Conservation (phyloP, 306 rosid genomes). For the Crataegus laevigata region DNA sequence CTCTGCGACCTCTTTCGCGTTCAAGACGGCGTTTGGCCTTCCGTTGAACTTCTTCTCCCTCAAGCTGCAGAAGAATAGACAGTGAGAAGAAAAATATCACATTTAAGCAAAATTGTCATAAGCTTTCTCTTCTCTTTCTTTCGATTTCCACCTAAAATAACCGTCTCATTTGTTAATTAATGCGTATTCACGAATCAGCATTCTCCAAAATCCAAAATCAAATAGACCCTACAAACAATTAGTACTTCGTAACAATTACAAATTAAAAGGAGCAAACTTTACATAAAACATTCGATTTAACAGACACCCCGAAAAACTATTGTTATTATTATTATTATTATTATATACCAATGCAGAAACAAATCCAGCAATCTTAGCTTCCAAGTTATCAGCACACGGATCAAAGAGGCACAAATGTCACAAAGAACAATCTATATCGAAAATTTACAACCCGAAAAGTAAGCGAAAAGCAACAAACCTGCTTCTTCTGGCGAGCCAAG, state of each 20-base stretch:
- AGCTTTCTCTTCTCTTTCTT: neutral
- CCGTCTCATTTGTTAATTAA: neutral
- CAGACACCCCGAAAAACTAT: neutral
- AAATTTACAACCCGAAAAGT: neutral
- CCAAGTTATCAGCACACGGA: neutral
- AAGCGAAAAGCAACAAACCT: slow-evolving; percentile 30
- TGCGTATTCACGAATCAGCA: neutral
- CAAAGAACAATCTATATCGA: neutral
- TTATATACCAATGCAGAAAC: neutral
- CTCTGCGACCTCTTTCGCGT: slow-evolving; percentile 86
- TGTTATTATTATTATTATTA: neutral
- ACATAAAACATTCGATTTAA: neutral
- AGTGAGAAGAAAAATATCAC: neutral
- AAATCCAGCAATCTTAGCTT: neutral
- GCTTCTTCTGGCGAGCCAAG: slow-evolving; percentile 96
- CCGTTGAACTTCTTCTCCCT: slow-evolving; percentile 70
- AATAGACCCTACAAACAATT: neutral
- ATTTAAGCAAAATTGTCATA: neutral
- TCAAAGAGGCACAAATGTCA: neutral
- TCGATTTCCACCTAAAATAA: neutral
- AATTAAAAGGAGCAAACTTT: neutral
- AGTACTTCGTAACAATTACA: neutral
- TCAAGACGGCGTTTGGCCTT: slow-evolving; percentile 65
- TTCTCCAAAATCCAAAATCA: neutral
- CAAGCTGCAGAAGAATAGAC: slow-evolving; percentile 41